Evolutionary conservation across 208 protist genomes (phyloP).

Genomic region (Entamoeba nuttalli): DNA sequence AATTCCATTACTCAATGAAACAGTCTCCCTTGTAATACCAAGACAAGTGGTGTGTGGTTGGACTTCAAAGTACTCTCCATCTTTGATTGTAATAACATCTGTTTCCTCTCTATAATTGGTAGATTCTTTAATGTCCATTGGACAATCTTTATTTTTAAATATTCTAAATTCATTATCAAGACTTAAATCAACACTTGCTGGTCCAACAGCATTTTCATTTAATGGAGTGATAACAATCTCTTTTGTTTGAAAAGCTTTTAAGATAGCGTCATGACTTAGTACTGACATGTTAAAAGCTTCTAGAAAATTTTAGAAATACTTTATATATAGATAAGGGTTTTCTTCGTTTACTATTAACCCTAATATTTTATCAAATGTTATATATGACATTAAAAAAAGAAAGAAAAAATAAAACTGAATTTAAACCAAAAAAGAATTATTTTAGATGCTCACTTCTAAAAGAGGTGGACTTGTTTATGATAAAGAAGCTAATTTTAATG

Average conservation of each 20-base stretch:
- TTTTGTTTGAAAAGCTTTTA: not conserved
- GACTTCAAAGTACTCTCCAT: not conserved
- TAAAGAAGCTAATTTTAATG: not conserved
- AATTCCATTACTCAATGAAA: slow-evolving; percentile 18
- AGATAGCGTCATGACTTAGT: not conserved
- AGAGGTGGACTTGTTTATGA: not conserved
- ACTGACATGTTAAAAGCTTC: not conserved
- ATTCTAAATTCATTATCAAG: slow-evolving; percentile 10
- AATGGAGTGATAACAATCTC: slow-evolving; percentile 10
- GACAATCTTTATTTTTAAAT: not conserved
- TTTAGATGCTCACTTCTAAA: not conserved
- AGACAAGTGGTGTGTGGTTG: slow-evolving; percentile 7
- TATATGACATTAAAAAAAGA: no score
- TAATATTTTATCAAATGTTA: no score
- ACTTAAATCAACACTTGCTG: slow-evolving; percentile 4
- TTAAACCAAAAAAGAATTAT: no score
- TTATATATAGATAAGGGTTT: no score
- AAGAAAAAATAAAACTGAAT: no score
- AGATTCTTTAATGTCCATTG: not conserved
- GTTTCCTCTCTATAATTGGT: slow-evolving; percentile 27
- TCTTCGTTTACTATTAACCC: no score
- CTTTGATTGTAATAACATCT: not conserved
- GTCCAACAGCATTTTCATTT: not conserved
- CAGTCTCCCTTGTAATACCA: slow-evolving; percentile 37
- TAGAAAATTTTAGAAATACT: no score